A percentile compares a stretch with the other conserved stretches of the same genome.
Evolutionary conservation across 1,284 basidiomycete species (phyloP).

Genomic region (Leccinum subrobustum): DNA sequence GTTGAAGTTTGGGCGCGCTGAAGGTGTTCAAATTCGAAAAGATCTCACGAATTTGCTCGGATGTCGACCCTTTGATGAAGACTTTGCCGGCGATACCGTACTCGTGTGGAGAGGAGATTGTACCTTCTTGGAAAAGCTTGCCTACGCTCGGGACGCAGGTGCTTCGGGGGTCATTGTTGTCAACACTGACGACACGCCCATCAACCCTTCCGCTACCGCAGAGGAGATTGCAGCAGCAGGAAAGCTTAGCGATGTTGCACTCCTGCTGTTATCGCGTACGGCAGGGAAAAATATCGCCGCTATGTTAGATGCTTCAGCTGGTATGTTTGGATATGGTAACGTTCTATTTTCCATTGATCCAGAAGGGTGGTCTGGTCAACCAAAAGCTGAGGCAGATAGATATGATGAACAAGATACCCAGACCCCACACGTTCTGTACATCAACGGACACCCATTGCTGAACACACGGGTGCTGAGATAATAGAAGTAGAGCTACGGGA

Average conservation of each 20-base stretch:
- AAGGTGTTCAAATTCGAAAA: constrained; percentile 51
- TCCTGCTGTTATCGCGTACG: constrained; percentile 57
- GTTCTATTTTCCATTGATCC: constrained; percentile 53
- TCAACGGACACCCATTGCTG: constrained; percentile 73
- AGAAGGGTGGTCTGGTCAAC: constrained; percentile 33
- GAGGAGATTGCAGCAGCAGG: constrained; percentile 59
- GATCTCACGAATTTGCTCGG: constrained; percentile 55
- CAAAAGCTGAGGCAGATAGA: constrained; percentile 17
- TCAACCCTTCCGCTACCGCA: constrained; percentile 66
- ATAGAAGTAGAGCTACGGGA: constrained; percentile 3
- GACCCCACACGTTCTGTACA: constrained; percentile 57
- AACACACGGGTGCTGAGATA: constrained; percentile 71
- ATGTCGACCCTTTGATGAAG: constrained; percentile 52
- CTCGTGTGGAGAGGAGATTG: constrained; percentile 71
- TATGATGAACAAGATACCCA: constrained; percentile 10
- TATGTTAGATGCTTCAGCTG: constrained; percentile 50
- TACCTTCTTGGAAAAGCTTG: constrained; percentile 80
- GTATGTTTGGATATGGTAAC: constrained; percentile 45
- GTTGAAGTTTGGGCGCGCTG: constrained; percentile 46
- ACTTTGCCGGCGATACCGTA: constrained; percentile 50
- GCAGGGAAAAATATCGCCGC: constrained; percentile 52
- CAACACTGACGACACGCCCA: constrained; percentile 53
- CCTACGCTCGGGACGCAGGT: constrained; percentile 59
- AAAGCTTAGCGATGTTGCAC: constrained; percentile 54
- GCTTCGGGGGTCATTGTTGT: constrained; percentile 76